Conservation (phyloP, 2,329 filamentous ascomycete species). For the Periconia sp. region DNA sequence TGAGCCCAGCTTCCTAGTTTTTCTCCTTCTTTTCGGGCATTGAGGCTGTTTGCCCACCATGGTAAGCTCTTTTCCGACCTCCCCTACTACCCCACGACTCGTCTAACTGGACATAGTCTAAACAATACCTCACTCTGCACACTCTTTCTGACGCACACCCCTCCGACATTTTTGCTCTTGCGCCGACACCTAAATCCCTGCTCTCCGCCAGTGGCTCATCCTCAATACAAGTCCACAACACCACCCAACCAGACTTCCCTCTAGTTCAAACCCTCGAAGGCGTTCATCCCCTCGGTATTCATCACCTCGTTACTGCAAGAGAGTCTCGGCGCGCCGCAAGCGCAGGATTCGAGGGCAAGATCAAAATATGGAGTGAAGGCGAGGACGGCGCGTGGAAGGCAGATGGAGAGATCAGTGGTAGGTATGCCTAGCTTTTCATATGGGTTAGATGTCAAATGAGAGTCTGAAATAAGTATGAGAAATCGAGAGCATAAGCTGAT, state of each 20-base stretch:
- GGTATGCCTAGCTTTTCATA: conserved; percentile 28
- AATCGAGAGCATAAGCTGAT: conserved; percentile 11
- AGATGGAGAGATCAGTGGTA: conserved; percentile 55
- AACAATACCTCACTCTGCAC: conserved; percentile 95
- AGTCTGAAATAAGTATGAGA: not conserved
- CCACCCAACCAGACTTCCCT: conserved; percentile 72
- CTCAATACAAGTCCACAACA: conserved; percentile 80
- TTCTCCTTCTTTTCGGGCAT: not conserved
- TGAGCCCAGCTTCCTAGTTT: not conserved
- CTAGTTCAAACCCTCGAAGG: conserved; percentile 78
- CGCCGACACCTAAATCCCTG: conserved; percentile 74
- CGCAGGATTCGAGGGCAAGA: conserved; percentile 86
- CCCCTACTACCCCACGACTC: not conserved
- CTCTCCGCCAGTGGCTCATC: conserved; percentile 87
- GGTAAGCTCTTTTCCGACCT: conserved; percentile 9
- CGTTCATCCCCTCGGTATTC: conserved; percentile 87
- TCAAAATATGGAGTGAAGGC: conserved; percentile 78
- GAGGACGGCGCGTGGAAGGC: conserved; percentile 59
- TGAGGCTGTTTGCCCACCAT: conserved; percentile 8
- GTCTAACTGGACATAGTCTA: conserved; percentile 68
- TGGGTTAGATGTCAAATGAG: conserved; percentile 10
- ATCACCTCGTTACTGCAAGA: conserved; percentile 78
- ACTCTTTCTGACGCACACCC: conserved; percentile 87
- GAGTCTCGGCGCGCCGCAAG: conserved; percentile 73
- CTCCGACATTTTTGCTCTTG: conserved; percentile 83